These are phyloP conservation scores for Alternaria solani DNA, from an alignment of 2,329 filamentous ascomycete genomes.

Conservation along the genomic window DNA sequence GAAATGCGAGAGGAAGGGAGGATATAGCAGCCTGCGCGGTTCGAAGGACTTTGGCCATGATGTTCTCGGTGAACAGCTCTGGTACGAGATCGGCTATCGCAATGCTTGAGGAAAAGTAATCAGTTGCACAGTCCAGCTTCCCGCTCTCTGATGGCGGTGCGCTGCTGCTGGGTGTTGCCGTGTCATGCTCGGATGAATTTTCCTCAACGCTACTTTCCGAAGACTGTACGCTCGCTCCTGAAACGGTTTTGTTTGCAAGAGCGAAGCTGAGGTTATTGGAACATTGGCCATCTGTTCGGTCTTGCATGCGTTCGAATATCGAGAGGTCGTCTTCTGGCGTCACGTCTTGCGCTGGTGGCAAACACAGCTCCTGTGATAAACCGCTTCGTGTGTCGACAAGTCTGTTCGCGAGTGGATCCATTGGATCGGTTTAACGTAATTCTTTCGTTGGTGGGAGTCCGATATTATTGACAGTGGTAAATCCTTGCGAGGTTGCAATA, in stretches of 20 bases:
- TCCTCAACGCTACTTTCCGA: neutral
- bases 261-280: neutral
- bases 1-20: conserved; percentile 24
- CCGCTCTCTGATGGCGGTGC: neutral
- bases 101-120: neutral
- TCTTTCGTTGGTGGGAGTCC: neutral
- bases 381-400: neutral
- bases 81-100: conserved; percentile 3
- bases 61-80: conserved; percentile 28
- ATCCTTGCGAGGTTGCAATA: neutral
- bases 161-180: neutral
- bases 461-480: neutral
- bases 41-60: conserved; percentile 27
- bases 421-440: neutral
- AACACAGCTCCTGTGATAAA: neutral
- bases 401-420: neutral
- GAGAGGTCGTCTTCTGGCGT: neutral
- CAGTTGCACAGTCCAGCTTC: neutral
- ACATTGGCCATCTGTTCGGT: neutral
- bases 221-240: neutral
- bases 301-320: neutral
- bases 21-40: conserved; percentile 23
- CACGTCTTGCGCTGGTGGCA: neutral
- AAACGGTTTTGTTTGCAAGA: neutral
- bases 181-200: neutral